Percentiles rank a stretch among this genome's conserved stretches.
These are phyloP conservation scores for Ustilago curta DNA, from an alignment of 1,284 basidiomycete genomes.

Conservation along the genomic window DNA sequence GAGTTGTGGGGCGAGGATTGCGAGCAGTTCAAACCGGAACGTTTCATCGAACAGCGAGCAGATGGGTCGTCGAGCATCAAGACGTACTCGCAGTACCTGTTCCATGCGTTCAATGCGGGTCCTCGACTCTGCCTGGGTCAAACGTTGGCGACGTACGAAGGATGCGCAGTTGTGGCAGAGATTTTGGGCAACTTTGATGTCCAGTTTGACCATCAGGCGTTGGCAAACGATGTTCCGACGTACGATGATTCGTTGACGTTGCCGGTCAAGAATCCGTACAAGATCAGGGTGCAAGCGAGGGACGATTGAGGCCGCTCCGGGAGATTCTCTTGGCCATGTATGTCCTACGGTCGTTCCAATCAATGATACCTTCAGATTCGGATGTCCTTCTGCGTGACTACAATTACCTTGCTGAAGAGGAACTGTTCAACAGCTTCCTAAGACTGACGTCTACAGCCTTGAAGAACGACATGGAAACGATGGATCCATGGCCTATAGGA, in stretches of 20 bases:
- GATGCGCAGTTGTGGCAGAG: conserved; percentile 42
- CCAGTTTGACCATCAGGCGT: conserved; percentile 32
- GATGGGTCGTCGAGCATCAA: conserved; percentile 69
- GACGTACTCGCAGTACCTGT: conserved; percentile 70
- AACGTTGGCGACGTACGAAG: conserved; percentile 60
- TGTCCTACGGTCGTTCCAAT: background rate
- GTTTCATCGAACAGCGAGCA: conserved; percentile 60
- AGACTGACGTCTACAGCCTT: too few relatives aligned
- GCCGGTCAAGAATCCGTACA: conserved; percentile 50
- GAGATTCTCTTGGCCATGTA: background rate
- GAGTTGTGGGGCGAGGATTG: conserved; percentile 64
- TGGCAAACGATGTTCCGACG: conserved; percentile 39
- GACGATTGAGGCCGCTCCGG: conserved; percentile 24
- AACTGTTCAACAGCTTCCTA: too few relatives aligned
- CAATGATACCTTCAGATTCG: background rate
- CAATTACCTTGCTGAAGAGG: too few relatives aligned
- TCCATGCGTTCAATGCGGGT: conserved; percentile 67
- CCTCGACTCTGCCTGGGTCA: conserved; percentile 69
- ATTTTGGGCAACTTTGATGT: conserved; percentile 50
- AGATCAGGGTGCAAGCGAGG: conserved; percentile 32
- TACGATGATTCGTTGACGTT: conserved; percentile 53
- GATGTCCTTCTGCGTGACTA: background rate
- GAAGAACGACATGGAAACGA: too few relatives aligned
- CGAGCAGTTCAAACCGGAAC: conserved; percentile 65
- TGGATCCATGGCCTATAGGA: too few relatives aligned